A percentile compares a stretch with the other conserved stretches of the same genome.
These are phyloP conservation scores for Trichoderma guizhouense DNA, from an alignment of 2,329 filamentous ascomycete genomes.

Conservation along the genomic window DNA sequence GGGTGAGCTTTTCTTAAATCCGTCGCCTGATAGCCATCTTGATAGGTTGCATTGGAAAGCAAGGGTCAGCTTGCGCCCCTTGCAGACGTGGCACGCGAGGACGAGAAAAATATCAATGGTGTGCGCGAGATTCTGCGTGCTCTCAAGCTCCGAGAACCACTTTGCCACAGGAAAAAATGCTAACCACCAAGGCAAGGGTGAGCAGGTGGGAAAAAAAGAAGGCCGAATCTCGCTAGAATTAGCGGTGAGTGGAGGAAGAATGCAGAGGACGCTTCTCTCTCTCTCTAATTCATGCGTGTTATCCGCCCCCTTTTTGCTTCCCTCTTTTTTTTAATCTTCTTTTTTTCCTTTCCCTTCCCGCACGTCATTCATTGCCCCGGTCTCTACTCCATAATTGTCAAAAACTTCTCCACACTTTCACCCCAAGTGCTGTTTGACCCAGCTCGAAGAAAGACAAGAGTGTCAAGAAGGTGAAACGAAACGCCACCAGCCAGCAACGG, in stretches of 20 bases:
- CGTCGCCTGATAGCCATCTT: neutral
- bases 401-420: neutral
- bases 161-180: neutral
- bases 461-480: conserved; percentile 14
- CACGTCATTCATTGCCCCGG: neutral
- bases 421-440: neutral
- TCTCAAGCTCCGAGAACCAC: neutral
- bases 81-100: conserved; percentile 10
- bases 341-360: neutral
- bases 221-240: neutral
- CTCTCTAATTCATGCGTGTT: neutral
- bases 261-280: neutral
- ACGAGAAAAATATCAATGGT: neutral
- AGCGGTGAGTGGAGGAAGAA: conserved; percentile 13
- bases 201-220: neutral
- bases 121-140: neutral
- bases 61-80: conserved; percentile 12
- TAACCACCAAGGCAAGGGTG: neutral
- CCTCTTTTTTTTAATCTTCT: neutral
- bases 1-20: neutral
- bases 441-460: neutral
- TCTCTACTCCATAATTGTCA: neutral
- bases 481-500: neutral
- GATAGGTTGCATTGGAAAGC: conserved; percentile 20
- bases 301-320: neutral